A percentile compares a stretch with the other conserved stretches of the same genome.
Evolutionary conservation across 352 stramenopile species (phyloP).

Genomic region (Pythium dissimile): DNA sequence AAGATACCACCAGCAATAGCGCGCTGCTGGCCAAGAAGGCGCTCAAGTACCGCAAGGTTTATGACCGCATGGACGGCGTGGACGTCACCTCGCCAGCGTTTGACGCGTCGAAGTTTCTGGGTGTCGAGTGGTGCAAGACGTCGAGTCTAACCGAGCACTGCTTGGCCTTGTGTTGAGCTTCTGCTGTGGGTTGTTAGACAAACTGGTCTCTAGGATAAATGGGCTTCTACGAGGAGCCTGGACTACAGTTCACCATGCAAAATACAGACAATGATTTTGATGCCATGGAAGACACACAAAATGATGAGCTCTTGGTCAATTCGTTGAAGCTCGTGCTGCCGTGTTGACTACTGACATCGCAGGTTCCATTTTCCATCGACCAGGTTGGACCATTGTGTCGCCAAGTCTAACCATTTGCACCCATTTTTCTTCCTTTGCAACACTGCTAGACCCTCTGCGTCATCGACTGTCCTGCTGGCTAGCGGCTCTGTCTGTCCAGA

Average conservation of each 20-base stretch:
- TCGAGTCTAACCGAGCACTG: constrained; percentile 8
- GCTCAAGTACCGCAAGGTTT: constrained; percentile 54
- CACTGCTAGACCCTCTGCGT: no score
- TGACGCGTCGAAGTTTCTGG: constrained; percentile 47
- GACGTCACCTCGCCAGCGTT: constrained; percentile 43
- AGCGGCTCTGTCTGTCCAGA: no score
- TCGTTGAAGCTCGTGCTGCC: no score
- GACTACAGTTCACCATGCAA: no score
- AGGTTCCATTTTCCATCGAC: no score
- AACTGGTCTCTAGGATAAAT: not conserved
- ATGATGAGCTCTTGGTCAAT: not conserved
- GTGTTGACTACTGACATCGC: no score
- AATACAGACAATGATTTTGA: no score
- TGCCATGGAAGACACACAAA: no score
- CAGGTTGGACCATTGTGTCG: no score
- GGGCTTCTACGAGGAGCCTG: not conserved
- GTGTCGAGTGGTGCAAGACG: constrained; percentile 44
- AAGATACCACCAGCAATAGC: constrained; percentile 20
- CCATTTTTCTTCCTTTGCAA: no score
- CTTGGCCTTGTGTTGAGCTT: not conserved
- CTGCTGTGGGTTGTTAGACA: not conserved
- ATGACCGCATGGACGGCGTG: constrained; percentile 35
- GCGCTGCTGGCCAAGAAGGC: constrained; percentile 45
- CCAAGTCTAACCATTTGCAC: no score
- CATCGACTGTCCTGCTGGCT: no score